Evolutionary conservation across 2,329 filamentous ascomycete species (phyloP).

Genomic region (Botrytis elliptica): DNA sequence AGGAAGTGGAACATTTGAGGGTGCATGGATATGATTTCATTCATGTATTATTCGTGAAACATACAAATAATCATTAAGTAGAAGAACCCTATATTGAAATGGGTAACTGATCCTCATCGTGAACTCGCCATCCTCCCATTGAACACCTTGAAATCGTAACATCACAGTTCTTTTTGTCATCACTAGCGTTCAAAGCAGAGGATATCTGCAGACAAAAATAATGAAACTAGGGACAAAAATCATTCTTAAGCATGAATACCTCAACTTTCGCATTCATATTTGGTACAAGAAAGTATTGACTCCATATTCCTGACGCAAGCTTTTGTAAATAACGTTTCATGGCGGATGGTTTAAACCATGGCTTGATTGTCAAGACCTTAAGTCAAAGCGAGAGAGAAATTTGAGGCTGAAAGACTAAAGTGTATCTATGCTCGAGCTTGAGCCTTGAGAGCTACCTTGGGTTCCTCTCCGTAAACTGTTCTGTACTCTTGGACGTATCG

Average conservation of each 20-base stretch:
- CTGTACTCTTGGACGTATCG: conserved; percentile 31
- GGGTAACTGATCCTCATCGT: neutral
- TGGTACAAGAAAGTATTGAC: neutral
- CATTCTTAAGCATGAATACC: neutral
- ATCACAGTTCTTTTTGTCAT: neutral
- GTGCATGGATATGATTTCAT: neutral
- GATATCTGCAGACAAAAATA: neutral
- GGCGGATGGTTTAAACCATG: neutral
- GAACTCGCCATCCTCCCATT: no score
- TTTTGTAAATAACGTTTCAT: neutral
- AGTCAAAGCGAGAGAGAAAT: neutral
- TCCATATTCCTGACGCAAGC: neutral
- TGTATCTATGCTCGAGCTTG: neutral
- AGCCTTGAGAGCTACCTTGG: neutral
- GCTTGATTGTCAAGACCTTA: neutral
- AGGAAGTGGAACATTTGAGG: neutral
- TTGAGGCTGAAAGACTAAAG: neutral
- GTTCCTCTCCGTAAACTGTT: conserved; percentile 17
- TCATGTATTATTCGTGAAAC: neutral
- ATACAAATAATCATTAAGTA: neutral
- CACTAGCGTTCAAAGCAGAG: neutral
- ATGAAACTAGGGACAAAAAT: neutral
- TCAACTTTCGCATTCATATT: neutral
- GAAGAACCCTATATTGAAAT: neutral
- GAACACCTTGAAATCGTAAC: neutral